Percentiles rank a stretch among this genome's conserved stretches.
Conservation (phyloP, 768 basidiomycete species). For the Tubosaeta sp. region DNA sequence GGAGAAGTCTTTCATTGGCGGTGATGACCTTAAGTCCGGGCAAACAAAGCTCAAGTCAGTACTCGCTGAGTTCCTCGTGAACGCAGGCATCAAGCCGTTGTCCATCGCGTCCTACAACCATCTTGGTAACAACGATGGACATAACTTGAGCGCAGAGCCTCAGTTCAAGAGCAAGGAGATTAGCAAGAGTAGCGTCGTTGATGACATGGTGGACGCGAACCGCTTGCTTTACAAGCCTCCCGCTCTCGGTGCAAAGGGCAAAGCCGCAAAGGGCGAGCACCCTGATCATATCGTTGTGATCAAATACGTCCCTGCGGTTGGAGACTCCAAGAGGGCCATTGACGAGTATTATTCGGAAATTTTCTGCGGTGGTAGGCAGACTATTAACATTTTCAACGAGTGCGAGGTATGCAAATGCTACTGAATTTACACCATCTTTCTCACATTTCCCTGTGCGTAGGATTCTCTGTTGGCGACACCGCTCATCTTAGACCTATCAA, state of each 20-base stretch:
- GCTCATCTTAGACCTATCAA: constrained; percentile 88
- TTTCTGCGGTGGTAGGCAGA: constrained; percentile 90
- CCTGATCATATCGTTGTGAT: constrained; percentile 97
- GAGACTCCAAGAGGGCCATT: constrained; percentile 98
- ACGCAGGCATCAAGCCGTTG: constrained; percentile 96
- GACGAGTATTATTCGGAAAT: constrained; percentile 99
- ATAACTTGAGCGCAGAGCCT: constrained; percentile 81
- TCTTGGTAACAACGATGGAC: constrained; percentile 96
- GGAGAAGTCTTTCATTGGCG: constrained; percentile 88
- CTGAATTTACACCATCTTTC: background rate
- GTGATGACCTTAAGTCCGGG: constrained; percentile 96
- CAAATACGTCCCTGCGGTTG: constrained; percentile 95
- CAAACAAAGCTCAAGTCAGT: constrained; percentile 98
- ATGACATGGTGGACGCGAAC: constrained; percentile 97
- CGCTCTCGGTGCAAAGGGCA: constrained; percentile 48
- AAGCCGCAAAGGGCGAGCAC: constrained; percentile 83
- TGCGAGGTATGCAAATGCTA: constrained; percentile 65
- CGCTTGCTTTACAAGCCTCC: constrained; percentile 85
- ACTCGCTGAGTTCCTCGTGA: constrained; percentile 96
- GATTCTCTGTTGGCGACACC: constrained; percentile 96
- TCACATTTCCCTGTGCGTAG: constrained; percentile 32
- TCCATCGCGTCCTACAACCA: constrained; percentile 99
- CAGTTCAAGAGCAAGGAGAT: constrained; percentile 99
- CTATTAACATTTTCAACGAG: constrained; percentile 97
- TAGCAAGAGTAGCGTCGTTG: constrained; percentile 93